phyloP scores from a whole-genome alignment of 495 filamentous ascomycete genomes.

The Neurospora cerealis region DNA sequence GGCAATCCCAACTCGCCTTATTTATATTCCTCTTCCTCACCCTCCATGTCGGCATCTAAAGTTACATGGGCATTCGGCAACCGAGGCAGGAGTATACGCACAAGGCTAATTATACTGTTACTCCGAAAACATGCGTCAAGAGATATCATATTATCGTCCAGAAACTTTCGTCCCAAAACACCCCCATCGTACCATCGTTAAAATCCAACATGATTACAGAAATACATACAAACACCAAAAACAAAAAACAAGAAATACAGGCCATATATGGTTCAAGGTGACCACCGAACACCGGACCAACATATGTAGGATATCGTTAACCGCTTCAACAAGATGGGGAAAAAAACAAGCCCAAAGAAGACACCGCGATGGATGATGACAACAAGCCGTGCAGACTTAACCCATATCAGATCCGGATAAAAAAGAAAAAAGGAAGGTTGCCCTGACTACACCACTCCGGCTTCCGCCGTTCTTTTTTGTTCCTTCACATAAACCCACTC shows the following conservation, averaged over 20 bases:
- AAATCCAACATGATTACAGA: neutral
- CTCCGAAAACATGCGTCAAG: neutral
- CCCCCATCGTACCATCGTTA: neutral
- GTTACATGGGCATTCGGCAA: too few species aligned
- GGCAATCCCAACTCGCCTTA: too few species aligned
- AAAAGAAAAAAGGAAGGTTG: neutral
- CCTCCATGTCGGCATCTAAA: too few species aligned
- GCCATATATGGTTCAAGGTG: neutral
- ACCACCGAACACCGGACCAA: neutral
- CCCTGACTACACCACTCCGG: neutral
- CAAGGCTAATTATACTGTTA: too few species aligned
- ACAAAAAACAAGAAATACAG: neutral
- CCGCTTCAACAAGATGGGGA: neutral
- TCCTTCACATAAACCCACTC: neutral
- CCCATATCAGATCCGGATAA: neutral
- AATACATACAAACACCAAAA: neutral
- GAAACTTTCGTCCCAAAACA: neutral
- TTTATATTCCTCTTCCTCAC: too few species aligned
- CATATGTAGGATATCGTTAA: neutral
- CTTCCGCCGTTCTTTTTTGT: neutral
- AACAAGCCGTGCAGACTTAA: neutral
- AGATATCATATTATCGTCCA: neutral
- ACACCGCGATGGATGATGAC: neutral
- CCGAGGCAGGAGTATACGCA: too few species aligned
- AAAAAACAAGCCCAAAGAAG: neutral